Evolutionary conservation across 306 rosid species (phyloP), one percentile per base, ranked within the genome.

Genomic region (Sophora flavescens): DNA sequence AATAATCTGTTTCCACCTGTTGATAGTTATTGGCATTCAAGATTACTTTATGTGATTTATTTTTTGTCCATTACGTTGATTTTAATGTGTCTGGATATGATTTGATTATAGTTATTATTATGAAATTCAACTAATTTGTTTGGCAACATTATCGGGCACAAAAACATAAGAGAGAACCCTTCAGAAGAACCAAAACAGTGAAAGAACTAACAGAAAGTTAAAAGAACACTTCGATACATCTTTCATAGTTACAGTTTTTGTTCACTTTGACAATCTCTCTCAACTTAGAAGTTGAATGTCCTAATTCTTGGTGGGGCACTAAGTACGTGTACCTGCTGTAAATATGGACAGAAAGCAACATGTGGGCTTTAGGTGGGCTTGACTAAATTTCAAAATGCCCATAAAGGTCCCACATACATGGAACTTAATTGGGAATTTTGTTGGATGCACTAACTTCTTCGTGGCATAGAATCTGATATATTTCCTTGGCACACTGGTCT

Each of bases 301-400:
- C 93, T 88, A 88, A 92, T 92, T 92, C 96, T 92, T 92, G 97
- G 90, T 66, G 68, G 97, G 89, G 36, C 89, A 63, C 91, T 75
- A 50, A 87, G 75, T 78, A 79, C 82, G 96, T 88, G 93, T 77
- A 52, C 88, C 87, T 85, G 89, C 93, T 84, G 89, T 89, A 90
- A 90, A 88, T 85, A 82, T 92, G 88, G 97, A 90, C 88, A 65
- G 41, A 92, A 53, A 92, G 53, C 68, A 73, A 82, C 52, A 13
- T 28, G 87, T 85, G 82, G 88, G 88, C 91, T 87, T 85, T 90
- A 90, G 96, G 84, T 87, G 97, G 87, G 96, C 70, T 79, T 76
- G 83, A 63, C 70, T 22, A 59, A 88, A 81, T 79, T 70, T 75
- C 83, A 84, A 70, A 9, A 74, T 88, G 84, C 82, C 73, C 87